A percentile compares a stretch with the other conserved stretches of the same genome.
Conservation (phyloP, 306 rosid species). For the Vicia faba region DNA sequence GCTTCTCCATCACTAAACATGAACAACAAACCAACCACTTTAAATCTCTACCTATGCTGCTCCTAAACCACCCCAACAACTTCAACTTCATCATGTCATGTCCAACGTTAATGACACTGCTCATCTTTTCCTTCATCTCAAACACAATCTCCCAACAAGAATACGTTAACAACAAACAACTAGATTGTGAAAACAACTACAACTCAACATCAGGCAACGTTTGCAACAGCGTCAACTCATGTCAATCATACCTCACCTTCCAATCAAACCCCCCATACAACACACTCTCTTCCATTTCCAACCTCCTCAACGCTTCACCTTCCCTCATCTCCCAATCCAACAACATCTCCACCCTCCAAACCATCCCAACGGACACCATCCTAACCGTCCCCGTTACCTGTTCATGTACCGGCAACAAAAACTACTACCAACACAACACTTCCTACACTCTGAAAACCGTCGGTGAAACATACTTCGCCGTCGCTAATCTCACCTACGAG, state of each 20-base stretch:
- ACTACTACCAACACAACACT: constrained; percentile 55
- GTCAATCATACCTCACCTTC: constrained; percentile 70
- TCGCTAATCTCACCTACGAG: constrained; percentile 65
- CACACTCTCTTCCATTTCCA: constrained; percentile 44
- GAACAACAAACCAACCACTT: neutral
- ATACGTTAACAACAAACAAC: constrained; percentile 64
- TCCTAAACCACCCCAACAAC: neutral
- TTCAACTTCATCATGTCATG: neutral
- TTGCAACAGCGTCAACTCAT: constrained; percentile 52
- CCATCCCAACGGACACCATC: constrained; percentile 37
- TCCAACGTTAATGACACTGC: neutral
- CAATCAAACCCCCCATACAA: constrained; percentile 43
- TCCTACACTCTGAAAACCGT: constrained; percentile 19
- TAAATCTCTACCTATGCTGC: neutral
- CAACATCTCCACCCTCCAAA: constrained; percentile 49
- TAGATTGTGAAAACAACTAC: constrained; percentile 37
- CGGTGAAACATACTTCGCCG: constrained; percentile 51
- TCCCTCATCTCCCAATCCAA: constrained; percentile 46
- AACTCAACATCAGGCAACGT: constrained; percentile 48
- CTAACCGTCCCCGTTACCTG: constrained; percentile 58
- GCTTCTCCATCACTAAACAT: neutral
- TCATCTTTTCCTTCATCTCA: neutral
- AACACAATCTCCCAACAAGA: constrained; percentile 46
- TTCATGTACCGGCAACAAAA: constrained; percentile 47
- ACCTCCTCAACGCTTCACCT: constrained; percentile 45